Evolutionary conservation across 1,139 yeast genomes (phyloP), one percentile per base, ranked within the genome.

Genomic region (Suhomyces bolitotheri): DNA sequence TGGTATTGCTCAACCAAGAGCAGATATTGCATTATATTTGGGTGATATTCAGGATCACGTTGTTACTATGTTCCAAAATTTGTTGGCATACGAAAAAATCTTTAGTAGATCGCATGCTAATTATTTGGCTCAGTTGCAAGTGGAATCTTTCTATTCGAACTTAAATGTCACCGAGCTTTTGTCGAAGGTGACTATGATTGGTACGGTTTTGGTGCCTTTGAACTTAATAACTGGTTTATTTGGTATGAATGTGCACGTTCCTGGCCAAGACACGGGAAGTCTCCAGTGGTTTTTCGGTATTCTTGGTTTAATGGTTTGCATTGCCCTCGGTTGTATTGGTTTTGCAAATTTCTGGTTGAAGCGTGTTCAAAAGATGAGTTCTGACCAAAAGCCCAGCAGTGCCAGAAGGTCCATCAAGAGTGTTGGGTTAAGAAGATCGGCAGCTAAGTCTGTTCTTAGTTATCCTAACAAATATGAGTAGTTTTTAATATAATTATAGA

Each of bases 11-110:
- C 86, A 81, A 54, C 92, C 92, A 39, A 71, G 94, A 53, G 89
- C 83, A 12, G 92, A 84, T 53, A 84, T 84, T 54, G 92, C 92
- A 0, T 71, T 92, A 45, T 92, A 90, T 58, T 65, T 92, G 44
- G 97, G 97, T 41, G 98, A 92, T 79, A 90, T 90, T 53, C 97
- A 90, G 65, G 97, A 90, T 73, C 98, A 90, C 74, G 86, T 90
- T 51, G 81, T 90, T 43, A 90, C 97, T 12, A 90, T 90, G 97
- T 85, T 82, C 60, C 96, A 89, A 60, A 89, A 88, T 52, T 74
- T 90, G 54, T 63, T 82, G 33, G 87, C 95, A 3, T 90, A 88
- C 53, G 98, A 90, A 60, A 90, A 90, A 72, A 89, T 90, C 50
- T 83, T 92, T 55, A 82, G 95, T 29, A 76, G 97, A 47, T 84